phyloP scores from a whole-genome alignment of 495 filamentous ascomycete genomes.

The Haplographium delicatum region DNA sequence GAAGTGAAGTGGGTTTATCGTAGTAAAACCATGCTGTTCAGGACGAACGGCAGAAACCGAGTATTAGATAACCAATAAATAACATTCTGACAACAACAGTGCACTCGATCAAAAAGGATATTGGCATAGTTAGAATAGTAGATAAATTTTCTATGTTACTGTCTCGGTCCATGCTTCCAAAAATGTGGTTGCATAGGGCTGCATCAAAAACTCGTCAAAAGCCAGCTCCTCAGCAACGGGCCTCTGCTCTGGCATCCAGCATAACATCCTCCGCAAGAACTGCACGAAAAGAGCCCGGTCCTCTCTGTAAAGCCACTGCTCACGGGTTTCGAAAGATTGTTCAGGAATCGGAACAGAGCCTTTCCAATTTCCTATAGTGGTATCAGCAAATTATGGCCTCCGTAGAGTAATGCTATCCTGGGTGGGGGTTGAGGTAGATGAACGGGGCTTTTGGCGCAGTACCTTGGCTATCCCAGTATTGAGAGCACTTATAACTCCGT shows the following conservation, averaged over 20 bases:
- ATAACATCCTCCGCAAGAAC: conserved; percentile 25
- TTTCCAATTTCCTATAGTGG: conserved; percentile 31
- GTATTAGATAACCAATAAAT: conserved; percentile 15
- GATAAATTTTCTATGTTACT: conserved; percentile 16
- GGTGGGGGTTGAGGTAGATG: conserved; percentile 8
- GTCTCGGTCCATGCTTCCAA: conserved; percentile 16
- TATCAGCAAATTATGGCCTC: conserved; percentile 21
- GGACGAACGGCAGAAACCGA: background rate
- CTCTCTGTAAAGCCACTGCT: conserved; percentile 21
- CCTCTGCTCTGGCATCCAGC: conserved; percentile 29
- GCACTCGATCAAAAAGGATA: conserved; percentile 14
- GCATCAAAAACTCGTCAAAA: conserved; percentile 28
- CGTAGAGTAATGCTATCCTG: conserved; percentile 14
- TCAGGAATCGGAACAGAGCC: conserved; percentile 29
- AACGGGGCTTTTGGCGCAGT: conserved; percentile 14
- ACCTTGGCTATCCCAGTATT: conserved; percentile 27
- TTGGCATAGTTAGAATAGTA: conserved; percentile 15
- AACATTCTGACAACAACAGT: conserved; percentile 13
- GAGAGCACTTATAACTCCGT: conserved; percentile 22
- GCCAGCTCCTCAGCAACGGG: conserved; percentile 24
- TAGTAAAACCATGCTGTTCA: no score
- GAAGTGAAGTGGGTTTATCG: no score
- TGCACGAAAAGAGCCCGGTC: conserved; percentile 22
- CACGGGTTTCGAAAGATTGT: conserved; percentile 28
- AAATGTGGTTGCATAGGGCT: conserved; percentile 17